Evolutionary conservation across 768 basidiomycete genomes (phyloP), one percentile per base, ranked within the genome.

Genomic region (Terana coerulea): DNA sequence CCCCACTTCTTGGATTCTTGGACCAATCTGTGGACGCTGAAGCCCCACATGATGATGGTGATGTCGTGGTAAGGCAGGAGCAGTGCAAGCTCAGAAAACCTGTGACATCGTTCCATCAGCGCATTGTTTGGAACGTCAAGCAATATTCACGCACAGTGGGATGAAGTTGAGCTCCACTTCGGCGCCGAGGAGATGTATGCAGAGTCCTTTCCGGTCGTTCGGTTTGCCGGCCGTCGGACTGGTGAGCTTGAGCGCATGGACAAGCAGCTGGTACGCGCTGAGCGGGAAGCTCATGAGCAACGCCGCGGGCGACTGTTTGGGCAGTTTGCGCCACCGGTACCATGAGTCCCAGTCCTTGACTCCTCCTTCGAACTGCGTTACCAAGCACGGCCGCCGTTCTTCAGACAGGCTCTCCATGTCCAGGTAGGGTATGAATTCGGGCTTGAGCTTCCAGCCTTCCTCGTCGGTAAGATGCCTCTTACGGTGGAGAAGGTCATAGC

Each of bases 71-170:
- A 59, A 15, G 74, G 75, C 15, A 75, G 58, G 31, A 76, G 60
- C 21, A 78, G 59, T 4, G 74, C 77, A 31, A 78, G 59, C 55
- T 78, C 76, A 12, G 72, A 69, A 56, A 75, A 77, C 29, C 77
- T 75, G 51, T 46, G 26, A 19, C n/a, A n/a, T n/a, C n/a, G n/a
- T n/a, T 1, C 8, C 8, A 29, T 7, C 24, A 24, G 7, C 5
- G 11, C 15, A 10, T 12, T 29, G 42, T 51, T 5, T 22, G n/a
- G 25, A 17, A 19, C 29, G 45, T n/a, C n/a, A 29, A 19, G 43
- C 11, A 17, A 14, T 21, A 36, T 5, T 9, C 5, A 69, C 72
- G 25, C 39, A 76, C 75, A 72, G 44, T 14, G 72, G 75, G 29
- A 74, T 59, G 57, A 68, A 69, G 40, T 67, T 66, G 25, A 75